Evolutionary conservation across 805 yeast genomes (phyloP), one percentile per base, ranked within the genome.

Genomic region (Saccharomycopsis javanensis): DNA sequence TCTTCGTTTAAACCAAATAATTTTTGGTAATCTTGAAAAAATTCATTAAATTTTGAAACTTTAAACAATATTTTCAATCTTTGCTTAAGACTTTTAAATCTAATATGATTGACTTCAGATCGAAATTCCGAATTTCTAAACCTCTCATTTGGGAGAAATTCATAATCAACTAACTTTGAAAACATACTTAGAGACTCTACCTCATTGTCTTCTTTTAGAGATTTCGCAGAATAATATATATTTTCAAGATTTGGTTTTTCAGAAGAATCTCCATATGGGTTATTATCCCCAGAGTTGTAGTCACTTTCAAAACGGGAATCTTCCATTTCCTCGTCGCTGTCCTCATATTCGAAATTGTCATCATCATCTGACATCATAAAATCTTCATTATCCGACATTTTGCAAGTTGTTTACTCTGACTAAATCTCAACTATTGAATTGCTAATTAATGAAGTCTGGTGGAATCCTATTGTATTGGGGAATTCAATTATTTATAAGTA

Each of bases 61-160:
- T 58, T 61, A 61, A 65, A 72, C 42, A 63, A 54, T 16, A 75
- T 63, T 62, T 76, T 76, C 50, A 75, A 71, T 28, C 71, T 64
- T 60, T 76, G 79, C 60, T 76, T 76, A 55, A 62, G 63, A 4
- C 76, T 65, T 55, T 72, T 73, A 61, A 74, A 75, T 1, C 68
- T 59, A 76, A 76, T 75, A 28, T 66, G 68, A 1, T 16, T 15
- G 7, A 18, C n/a, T 18, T 38, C 34, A 4, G 48, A 57, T 4
- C 31, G 53, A 23, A 23, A 5, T 15, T 25, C 34, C n/a, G 33
- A 23, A 27, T 18, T 4, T 27, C 34, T n/a, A 15, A 55, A 38
- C n/a, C 50, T 13, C 4, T 28, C 20, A 15, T 38, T 20, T 5
- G 48, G 55, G 6, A 31, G 55, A 18, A 30, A 10, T 2, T 15